Conservation (phyloP, 352 stramenopile species). For the Phytophthora cactorum region DNA sequence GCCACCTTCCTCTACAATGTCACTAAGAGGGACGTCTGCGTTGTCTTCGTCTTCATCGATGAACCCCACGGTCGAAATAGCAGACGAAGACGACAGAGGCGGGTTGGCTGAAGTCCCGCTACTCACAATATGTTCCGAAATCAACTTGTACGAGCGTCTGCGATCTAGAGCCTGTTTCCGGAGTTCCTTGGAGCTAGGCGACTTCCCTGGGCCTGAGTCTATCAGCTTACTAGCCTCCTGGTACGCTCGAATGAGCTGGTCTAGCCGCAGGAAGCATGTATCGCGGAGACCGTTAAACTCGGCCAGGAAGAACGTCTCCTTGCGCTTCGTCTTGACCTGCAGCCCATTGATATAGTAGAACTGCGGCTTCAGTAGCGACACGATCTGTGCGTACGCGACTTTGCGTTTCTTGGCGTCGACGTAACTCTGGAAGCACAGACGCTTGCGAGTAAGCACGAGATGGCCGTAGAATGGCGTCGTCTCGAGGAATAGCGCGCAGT, state of each 20-base stretch:
- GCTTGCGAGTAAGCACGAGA: conserved; percentile 70
- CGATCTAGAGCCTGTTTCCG: conserved; percentile 62
- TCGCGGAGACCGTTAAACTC: conserved; percentile 82
- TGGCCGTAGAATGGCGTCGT: conserved; percentile 78
- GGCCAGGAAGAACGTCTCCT: conserved; percentile 77
- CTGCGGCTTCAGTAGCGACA: conserved; percentile 77
- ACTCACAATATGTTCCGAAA: conserved; percentile 34
- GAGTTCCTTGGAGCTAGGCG: conserved; percentile 45
- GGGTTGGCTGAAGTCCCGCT: conserved; percentile 7
- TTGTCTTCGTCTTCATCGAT: conserved; percentile 48
- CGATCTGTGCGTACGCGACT: conserved; percentile 63
- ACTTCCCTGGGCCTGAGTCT: conserved; percentile 28
- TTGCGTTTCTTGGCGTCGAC: conserved; percentile 50
- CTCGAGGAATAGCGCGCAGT: conserved; percentile 79
- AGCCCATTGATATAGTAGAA: conserved; percentile 89
- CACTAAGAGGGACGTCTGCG: conserved; percentile 24
- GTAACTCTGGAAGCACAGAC: conserved; percentile 74
- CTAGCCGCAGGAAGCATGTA: conserved; percentile 69
- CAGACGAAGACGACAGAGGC: conserved; percentile 31
- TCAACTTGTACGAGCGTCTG: conserved; percentile 60
- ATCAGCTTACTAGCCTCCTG: conserved; percentile 52
- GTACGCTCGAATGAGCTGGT: conserved; percentile 75
- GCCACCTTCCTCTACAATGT: conserved; percentile 32
- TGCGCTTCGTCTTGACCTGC: conserved; percentile 71
- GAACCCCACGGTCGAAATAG: conserved; percentile 48